These are phyloP conservation scores for Talaromyces sp. DNA, from an alignment of 2,329 filamentous ascomycete species.

Conservation along the genomic window DNA sequence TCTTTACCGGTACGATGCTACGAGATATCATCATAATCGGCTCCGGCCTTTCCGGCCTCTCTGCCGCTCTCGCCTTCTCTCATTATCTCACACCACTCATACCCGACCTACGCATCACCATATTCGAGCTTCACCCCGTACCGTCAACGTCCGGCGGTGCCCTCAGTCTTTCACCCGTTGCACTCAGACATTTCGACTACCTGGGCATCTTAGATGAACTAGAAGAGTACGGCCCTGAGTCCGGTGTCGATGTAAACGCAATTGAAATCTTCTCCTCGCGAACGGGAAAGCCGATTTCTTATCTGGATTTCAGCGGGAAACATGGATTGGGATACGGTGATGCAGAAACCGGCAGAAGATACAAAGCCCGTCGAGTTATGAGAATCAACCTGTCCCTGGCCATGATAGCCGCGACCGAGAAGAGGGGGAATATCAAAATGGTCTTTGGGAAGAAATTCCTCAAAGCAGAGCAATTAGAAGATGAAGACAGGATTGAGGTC, in stretches of 20 bases:
- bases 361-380: constrained; percentile 44
- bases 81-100: constrained; percentile 35
- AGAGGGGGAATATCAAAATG: constrained; percentile 38
- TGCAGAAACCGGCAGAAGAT: constrained; percentile 26
- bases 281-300: constrained; percentile 39
- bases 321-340: constrained; percentile 37
- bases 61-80: constrained; percentile 34
- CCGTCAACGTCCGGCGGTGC: constrained; percentile 47
- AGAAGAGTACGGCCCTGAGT: constrained; percentile 39
- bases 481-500: constrained; percentile 10
- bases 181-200: constrained; percentile 44
- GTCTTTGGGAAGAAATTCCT: constrained; percentile 45
- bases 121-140: constrained; percentile 43
- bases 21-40: constrained; percentile 34
- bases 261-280: constrained; percentile 44
- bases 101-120: constrained; percentile 36
- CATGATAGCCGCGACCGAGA: constrained; percentile 41
- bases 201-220: constrained; percentile 43
- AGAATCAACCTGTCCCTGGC: constrained; percentile 43
- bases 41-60: constrained; percentile 38
- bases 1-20: background rate
- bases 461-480: constrained; percentile 26
- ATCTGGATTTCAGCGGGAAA: constrained; percentile 40
- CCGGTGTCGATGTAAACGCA: constrained; percentile 41
- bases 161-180: constrained; percentile 47